Evolutionary conservation across 129 eudicot genomes (phyloP).

Genomic region (Centrapalus pauciflorus): DNA sequence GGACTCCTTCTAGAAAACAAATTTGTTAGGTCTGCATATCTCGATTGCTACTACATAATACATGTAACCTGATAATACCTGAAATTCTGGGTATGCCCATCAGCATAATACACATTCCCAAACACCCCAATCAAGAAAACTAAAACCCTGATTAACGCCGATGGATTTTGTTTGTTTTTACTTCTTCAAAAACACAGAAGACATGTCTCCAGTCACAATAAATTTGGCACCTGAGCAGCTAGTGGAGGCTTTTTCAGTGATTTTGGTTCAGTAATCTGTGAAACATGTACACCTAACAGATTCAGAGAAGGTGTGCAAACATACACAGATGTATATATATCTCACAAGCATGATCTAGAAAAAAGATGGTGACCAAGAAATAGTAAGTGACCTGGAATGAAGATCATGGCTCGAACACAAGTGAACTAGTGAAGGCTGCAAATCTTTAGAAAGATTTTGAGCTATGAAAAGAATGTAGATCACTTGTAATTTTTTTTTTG

Average conservation of each 20-base stretch:
- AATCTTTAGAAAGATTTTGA: background rate
- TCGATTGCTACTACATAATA: constrained; percentile 2
- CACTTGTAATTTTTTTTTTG: background rate
- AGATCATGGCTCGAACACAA: constrained; percentile 1
- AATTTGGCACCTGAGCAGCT: background rate
- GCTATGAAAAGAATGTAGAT: background rate
- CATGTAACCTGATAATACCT: background rate
- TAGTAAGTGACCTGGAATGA: constrained; percentile 24
- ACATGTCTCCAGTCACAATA: background rate
- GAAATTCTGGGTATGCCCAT: background rate
- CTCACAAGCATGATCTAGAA: background rate
- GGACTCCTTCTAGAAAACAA: constrained; percentile 4
- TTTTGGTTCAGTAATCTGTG: background rate
- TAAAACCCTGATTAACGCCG: background rate
- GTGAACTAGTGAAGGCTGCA: background rate
- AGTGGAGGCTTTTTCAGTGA: background rate
- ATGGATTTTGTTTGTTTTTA: background rate
- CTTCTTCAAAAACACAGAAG: background rate
- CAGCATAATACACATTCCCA: constrained; percentile 4
- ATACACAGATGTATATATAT: background rate
- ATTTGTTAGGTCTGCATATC: background rate
- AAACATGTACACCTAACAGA: background rate
- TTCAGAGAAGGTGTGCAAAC: background rate
- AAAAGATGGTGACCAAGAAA: constrained; percentile 3
- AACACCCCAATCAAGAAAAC: constrained; percentile 2